Percentiles rank a stretch among this genome's conserved stretches.
Evolutionary conservation across 305 asterid species (phyloP).

Genomic region (Lippia alba): DNA sequence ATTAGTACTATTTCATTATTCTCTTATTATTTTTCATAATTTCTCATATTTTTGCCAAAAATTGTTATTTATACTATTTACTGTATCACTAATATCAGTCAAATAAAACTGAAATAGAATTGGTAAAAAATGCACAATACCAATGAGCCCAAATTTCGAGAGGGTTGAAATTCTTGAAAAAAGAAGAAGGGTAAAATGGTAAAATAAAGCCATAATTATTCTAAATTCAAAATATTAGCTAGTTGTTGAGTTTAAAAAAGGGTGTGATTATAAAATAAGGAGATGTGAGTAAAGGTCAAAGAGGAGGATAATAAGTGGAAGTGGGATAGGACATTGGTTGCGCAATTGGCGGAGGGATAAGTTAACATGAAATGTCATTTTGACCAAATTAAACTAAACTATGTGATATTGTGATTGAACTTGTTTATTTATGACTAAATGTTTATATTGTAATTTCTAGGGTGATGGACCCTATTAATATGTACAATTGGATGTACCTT

Average conservation of each 20-base stretch:
- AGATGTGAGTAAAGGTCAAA: constrained; percentile 17
- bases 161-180: background rate
- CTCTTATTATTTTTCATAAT: no score
- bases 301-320: constrained; percentile 13
- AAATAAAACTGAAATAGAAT: no score
- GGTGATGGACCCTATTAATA: no score
- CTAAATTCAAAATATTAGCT: no score
- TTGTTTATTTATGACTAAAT: background rate
- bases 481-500: no score
- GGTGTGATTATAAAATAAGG: background rate
- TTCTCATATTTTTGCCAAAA: no score
- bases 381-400: background rate
- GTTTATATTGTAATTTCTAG: background rate
- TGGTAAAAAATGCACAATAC: no score
- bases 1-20: no score
- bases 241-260: background rate
- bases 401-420: background rate
- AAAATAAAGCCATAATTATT: background rate
- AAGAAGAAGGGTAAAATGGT: background rate
- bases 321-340: constrained; percentile 20
- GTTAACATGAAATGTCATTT: constrained; percentile 3
- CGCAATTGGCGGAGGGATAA: constrained; percentile 46
- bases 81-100: no score
- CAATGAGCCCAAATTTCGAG: background rate
- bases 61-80: no score